Percentiles rank a stretch among this genome's conserved stretches.
Evolutionary conservation across 352 stramenopile genomes (phyloP).

Genomic region (Globisporangium cederbergense): DNA sequence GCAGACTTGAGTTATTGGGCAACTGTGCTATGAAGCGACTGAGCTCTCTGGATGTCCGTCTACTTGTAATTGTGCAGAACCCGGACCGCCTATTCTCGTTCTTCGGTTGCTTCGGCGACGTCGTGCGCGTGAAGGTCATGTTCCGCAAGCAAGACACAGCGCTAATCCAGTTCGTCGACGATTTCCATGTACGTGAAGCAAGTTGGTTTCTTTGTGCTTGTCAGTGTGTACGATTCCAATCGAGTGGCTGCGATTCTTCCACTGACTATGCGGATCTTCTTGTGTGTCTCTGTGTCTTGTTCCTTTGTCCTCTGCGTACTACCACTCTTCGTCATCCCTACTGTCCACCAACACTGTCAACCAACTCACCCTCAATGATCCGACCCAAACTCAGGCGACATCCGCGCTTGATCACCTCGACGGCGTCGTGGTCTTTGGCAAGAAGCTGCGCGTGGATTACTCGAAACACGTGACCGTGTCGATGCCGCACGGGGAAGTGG

Average conservation of each 20-base stretch:
- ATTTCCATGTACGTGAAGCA: conserved; percentile 53
- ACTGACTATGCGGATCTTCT: neutral
- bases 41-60: neutral
- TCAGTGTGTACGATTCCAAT: neutral
- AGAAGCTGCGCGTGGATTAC: conserved; percentile 80
- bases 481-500: conserved; percentile 76
- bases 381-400: conserved; percentile 33
- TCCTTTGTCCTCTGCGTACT: neutral
- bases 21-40: too few relatives aligned
- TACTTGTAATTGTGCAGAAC: conserved; percentile 27
- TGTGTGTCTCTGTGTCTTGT: neutral
- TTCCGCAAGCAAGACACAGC: conserved; percentile 82
- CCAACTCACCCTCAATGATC: neutral
- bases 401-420: conserved; percentile 78
- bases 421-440: conserved; percentile 67
- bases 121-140: conserved; percentile 85
- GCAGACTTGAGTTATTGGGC: neutral
- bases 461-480: conserved; percentile 80
- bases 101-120: conserved; percentile 82
- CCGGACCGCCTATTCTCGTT: conserved; percentile 73
- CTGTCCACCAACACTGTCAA: too few relatives aligned
- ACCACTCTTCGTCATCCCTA: neutral
- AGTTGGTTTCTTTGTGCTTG: neutral
- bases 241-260: neutral
- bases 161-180: conserved; percentile 76